A percentile compares a stretch with the other conserved stretches of the same genome.
phyloP scores from a whole-genome alignment of 306 rosid species.

The Rosa lucieae region DNA sequence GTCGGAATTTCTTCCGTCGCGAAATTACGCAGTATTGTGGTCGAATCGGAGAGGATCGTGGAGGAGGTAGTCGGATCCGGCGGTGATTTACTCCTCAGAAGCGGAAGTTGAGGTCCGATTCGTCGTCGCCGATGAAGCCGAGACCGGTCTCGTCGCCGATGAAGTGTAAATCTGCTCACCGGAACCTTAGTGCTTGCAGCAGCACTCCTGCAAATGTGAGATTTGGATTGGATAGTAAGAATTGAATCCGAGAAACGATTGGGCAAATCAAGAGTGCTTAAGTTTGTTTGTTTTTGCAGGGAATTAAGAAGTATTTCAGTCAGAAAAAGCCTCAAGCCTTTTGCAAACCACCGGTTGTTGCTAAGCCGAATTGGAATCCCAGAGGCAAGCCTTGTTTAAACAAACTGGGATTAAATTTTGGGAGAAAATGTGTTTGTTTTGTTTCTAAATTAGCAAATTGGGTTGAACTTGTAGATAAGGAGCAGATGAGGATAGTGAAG shows the following conservation, averaged over 20 bases:
- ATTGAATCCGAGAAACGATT: not conserved
- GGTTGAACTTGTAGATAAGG: slow-evolving; percentile 41
- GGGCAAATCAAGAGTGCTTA: not conserved
- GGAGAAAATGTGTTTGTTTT: not conserved
- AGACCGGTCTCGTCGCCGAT: slow-evolving; percentile 34
- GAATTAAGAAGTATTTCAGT: slow-evolving; percentile 9
- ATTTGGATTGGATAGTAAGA: not conserved
- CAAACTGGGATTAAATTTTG: too few relatives aligned
- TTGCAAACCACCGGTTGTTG: slow-evolving; percentile 18
- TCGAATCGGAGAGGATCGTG: not conserved
- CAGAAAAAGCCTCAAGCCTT: slow-evolving; percentile 24
- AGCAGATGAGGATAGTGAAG: slow-evolving; percentile 62
- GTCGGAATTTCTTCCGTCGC: not conserved
- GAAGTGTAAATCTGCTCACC: slow-evolving; percentile 51
- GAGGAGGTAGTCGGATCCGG: slow-evolving; percentile 4
- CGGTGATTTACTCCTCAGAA: slow-evolving; percentile 39
- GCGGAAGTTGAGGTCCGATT: slow-evolving; percentile 43
- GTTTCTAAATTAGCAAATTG: not conserved
- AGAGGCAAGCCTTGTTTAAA: slow-evolving; percentile 41
- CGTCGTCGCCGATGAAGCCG: slow-evolving; percentile 24
- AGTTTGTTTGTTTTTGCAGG: slow-evolving; percentile 34
- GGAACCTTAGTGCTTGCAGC: slow-evolving; percentile 30
- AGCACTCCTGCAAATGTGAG: slow-evolving; percentile 30
- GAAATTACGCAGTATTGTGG: not conserved
- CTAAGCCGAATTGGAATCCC: slow-evolving; percentile 61